Evolutionary conservation across 192 early-diverging fungal species (phyloP).

Genomic region (Entomortierella beljakovae): DNA sequence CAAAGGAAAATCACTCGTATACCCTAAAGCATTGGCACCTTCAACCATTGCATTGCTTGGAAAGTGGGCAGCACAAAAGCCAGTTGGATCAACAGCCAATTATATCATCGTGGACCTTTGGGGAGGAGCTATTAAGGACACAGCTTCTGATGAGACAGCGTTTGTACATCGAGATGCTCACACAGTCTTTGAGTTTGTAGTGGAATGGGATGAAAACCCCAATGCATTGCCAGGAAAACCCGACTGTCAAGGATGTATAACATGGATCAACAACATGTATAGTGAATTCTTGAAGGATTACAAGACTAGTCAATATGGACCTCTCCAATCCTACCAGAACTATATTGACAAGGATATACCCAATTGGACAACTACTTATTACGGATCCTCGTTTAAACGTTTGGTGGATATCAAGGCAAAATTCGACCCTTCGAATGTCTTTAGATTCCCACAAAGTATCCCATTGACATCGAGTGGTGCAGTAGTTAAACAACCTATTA

Average conservation of each 20-base stretch:
- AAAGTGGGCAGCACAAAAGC: conserved; percentile 23
- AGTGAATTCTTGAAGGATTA: conserved; percentile 37
- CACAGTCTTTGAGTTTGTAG: conserved; percentile 52
- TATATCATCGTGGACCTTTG: conserved; percentile 56
- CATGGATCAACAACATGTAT: conserved; percentile 52
- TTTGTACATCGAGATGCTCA: conserved; percentile 51
- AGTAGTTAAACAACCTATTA: neutral
- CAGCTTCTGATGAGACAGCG: conserved; percentile 24
- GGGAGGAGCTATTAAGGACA: conserved; percentile 33
- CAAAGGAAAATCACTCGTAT: conserved; percentile 47
- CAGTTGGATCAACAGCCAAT: conserved; percentile 13
- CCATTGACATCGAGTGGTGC: conserved; percentile 7
- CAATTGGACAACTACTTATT: conserved; percentile 46
- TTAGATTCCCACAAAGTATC: conserved; percentile 53
- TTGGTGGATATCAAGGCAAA: conserved; percentile 37
- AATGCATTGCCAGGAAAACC: conserved; percentile 25
- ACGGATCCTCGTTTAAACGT: conserved; percentile 27
- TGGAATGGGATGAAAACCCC: conserved; percentile 34
- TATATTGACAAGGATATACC: conserved; percentile 52
- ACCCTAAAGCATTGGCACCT: conserved; percentile 11
- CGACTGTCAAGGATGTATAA: conserved; percentile 21
- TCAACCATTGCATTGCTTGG: conserved; percentile 26
- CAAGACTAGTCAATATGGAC: conserved; percentile 13
- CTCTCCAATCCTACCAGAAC: conserved; percentile 43
- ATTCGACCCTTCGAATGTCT: conserved; percentile 43